A percentile compares a stretch with the other conserved stretches of the same genome.
Conservation (phyloP, 1,284 basidiomycete genomes). For the Wallemia mellicola region DNA sequence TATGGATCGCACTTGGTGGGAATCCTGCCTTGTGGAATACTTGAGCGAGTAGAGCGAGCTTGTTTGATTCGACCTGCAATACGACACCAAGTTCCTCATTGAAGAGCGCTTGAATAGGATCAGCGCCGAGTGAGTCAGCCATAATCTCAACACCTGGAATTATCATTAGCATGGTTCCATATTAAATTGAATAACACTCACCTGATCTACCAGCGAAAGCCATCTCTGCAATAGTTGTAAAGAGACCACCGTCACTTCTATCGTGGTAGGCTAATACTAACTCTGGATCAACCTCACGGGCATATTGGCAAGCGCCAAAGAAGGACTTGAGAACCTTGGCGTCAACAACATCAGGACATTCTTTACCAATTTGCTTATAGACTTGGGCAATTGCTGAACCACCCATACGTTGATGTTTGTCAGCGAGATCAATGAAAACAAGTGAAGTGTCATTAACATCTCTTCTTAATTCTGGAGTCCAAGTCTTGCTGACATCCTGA, state of each 20-base stretch:
- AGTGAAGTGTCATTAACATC: slow-evolving; percentile 33
- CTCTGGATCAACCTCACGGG: slow-evolving; percentile 29
- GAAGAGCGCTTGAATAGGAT: slow-evolving; percentile 45
- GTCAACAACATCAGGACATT: slow-evolving; percentile 65
- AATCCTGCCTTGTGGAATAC: slow-evolving; percentile 39
- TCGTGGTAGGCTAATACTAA: slow-evolving; percentile 86
- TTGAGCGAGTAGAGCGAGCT: slow-evolving; percentile 28
- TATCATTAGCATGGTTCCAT: background rate
- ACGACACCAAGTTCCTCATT: slow-evolving; percentile 91
- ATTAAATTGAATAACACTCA: background rate
- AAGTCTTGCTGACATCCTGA: slow-evolving; percentile 44
- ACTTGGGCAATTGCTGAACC: slow-evolving; percentile 89
- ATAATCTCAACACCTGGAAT: slow-evolving; percentile 35
- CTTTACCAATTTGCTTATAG: slow-evolving; percentile 69
- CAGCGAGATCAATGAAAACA: slow-evolving; percentile 67
- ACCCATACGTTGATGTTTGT: slow-evolving; percentile 55
- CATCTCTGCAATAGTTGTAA: slow-evolving; percentile 85
- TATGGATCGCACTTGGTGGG: slow-evolving; percentile 38
- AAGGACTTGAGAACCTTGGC: slow-evolving; percentile 46
- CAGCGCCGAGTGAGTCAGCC: slow-evolving; percentile 26
- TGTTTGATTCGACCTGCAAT: slow-evolving; percentile 41
- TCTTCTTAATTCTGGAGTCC: slow-evolving; percentile 66
- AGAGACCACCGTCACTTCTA: slow-evolving; percentile 81
- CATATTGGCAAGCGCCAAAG: slow-evolving; percentile 38
- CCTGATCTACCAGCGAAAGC: slow-evolving; percentile 47